Percentiles rank a stretch among this genome's conserved stretches.
Evolutionary conservation across 148 eudicot species (phyloP).

Genomic region (Arbutus unedo): DNA sequence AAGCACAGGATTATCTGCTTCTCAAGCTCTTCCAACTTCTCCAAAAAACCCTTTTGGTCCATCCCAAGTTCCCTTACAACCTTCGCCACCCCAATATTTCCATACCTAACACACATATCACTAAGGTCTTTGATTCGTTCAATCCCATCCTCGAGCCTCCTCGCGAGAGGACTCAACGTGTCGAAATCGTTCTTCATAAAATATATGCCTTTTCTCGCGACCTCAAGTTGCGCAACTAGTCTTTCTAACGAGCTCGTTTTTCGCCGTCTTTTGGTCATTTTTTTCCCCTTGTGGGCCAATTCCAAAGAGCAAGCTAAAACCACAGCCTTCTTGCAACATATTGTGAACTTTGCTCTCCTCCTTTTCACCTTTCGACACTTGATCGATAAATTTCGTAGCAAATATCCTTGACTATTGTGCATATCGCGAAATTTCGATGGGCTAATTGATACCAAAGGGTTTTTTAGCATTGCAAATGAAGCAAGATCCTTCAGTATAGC

Average conservation of each 20-base stretch:
- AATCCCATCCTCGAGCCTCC: conserved; percentile 54
- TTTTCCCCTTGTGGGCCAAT: conserved; percentile 17
- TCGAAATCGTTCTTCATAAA: conserved; percentile 59
- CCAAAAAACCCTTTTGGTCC: conserved; percentile 42
- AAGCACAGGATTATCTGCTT: conserved; percentile 65
- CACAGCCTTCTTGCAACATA: conserved; percentile 33
- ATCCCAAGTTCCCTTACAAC: conserved; percentile 46
- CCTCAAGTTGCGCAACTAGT: conserved; percentile 49
- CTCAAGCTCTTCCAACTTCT: conserved; percentile 76
- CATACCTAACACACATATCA: conserved; percentile 48
- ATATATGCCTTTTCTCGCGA: conserved; percentile 66
- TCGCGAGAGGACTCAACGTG: conserved; percentile 58
- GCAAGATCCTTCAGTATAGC: conserved; percentile 34
- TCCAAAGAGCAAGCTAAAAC: conserved; percentile 19
- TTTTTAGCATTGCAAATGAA: conserved; percentile 33
- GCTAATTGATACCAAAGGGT: conserved; percentile 44
- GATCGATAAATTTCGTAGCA: conserved; percentile 39
- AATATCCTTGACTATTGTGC: conserved; percentile 28
- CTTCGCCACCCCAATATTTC: conserved; percentile 44
- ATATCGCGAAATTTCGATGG: conserved; percentile 27
- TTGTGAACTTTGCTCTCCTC: conserved; percentile 32
- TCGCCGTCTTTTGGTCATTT: neutral
- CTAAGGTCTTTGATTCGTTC: conserved; percentile 54
- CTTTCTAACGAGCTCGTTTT: conserved; percentile 26
- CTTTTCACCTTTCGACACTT: conserved; percentile 35